phyloP scores from a whole-genome alignment of 2,329 filamentous ascomycete genomes.

The Fusarium humuli region DNA sequence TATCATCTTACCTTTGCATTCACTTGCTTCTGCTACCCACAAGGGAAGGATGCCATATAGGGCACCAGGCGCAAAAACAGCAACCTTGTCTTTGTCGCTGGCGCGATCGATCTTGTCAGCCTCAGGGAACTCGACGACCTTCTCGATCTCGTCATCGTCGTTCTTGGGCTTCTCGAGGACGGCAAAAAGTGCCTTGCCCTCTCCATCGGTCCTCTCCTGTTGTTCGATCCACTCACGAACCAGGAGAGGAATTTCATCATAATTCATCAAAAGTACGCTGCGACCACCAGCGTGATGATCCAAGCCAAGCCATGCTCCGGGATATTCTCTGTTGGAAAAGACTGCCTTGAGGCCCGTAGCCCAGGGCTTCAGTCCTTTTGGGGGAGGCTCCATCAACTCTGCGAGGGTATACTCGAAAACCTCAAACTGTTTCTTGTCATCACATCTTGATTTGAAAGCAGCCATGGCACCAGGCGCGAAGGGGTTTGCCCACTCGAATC shows the following conservation, averaged over 20 bases:
- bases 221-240: slow-evolving; percentile 63
- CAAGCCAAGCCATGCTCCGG: slow-evolving; percentile 64
- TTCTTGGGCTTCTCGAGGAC: slow-evolving; percentile 56
- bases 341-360: slow-evolving; percentile 55
- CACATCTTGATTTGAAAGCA: slow-evolving; percentile 52
- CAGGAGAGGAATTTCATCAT: slow-evolving; percentile 55
- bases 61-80: slow-evolving; percentile 65
- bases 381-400: slow-evolving; percentile 54
- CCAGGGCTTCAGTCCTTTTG: slow-evolving; percentile 55
- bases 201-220: slow-evolving; percentile 51
- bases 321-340: slow-evolving; percentile 58
- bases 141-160: slow-evolving; percentile 54
- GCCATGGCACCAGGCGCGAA: slow-evolving; percentile 49
- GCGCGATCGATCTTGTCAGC: slow-evolving; percentile 46
- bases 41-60: slow-evolving; percentile 62
- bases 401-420: slow-evolving; percentile 59
- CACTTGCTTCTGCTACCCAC: slow-evolving; percentile 59
- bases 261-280: slow-evolving; percentile 60
- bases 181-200: slow-evolving; percentile 55
- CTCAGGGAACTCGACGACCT: slow-evolving; percentile 49
- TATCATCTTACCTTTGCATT: slow-evolving; percentile 57
- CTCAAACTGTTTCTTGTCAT: slow-evolving; percentile 50
- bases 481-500: slow-evolving; percentile 58
- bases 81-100: slow-evolving; percentile 52
- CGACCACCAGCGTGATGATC: slow-evolving; percentile 65